Evolutionary conservation across 1,284 basidiomycete species (phyloP).

Genomic region (Athelia psychrophila): DNA sequence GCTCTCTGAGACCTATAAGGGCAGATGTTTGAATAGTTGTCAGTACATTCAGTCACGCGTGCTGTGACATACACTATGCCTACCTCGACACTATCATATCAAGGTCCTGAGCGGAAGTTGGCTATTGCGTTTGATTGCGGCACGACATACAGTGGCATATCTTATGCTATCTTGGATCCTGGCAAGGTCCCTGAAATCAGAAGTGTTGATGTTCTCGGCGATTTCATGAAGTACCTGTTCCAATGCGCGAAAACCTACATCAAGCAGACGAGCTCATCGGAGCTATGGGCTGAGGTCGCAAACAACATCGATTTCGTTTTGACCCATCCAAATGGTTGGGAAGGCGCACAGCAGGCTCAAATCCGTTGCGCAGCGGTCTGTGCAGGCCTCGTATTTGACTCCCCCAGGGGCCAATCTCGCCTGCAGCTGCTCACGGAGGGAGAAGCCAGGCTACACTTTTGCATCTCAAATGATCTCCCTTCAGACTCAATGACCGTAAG

Average conservation of each 20-base stretch:
- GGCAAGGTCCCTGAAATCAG: constrained; percentile 14
- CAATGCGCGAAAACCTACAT: constrained; percentile 19
- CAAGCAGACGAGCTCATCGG: constrained; percentile 15
- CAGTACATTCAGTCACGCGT: too few species aligned
- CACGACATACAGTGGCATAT: constrained; percentile 16
- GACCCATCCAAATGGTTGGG: constrained; percentile 44
- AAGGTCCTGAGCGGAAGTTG: constrained; percentile 8
- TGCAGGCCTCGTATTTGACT: constrained; percentile 32
- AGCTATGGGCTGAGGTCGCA: constrained; percentile 14
- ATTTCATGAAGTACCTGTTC: constrained; percentile 17
- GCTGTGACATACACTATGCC: too few species aligned
- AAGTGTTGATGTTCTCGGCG: constrained; percentile 6
- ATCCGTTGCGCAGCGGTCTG: constrained; percentile 33
- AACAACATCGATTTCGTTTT: constrained; percentile 18
- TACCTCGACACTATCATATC: constrained; percentile 8
- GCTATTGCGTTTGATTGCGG: constrained; percentile 16
- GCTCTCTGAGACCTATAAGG: too few species aligned
- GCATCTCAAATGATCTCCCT: constrained; percentile 36
- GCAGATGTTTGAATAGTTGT: too few species aligned
- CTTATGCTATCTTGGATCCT: constrained; percentile 17
- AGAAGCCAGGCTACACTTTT: constrained; percentile 48
- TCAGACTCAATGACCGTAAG: constrained; percentile 35
- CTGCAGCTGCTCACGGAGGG: constrained; percentile 49
- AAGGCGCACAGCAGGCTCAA: constrained; percentile 32
- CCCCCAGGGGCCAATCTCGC: constrained; percentile 30